Conservation (phyloP, 2,329 filamentous ascomycete species). For the Pezicula neosporulosa region DNA sequence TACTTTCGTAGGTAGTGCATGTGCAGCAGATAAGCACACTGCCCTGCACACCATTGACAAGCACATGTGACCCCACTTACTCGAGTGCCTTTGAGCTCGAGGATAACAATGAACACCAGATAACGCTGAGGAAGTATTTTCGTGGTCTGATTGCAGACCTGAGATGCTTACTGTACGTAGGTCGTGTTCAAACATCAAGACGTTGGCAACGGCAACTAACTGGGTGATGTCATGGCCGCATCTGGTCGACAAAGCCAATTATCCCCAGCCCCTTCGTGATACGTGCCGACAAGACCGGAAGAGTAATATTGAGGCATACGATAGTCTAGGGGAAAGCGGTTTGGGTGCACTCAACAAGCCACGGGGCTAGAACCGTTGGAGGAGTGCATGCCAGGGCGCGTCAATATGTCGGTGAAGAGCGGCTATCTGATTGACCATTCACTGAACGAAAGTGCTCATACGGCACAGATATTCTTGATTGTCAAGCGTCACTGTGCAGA, state of each 20-base stretch:
- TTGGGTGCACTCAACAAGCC: not conserved
- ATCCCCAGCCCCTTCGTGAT: not conserved
- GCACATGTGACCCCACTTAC: too few relatives aligned
- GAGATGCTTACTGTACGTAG: too few relatives aligned
- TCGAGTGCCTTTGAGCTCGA: too few relatives aligned
- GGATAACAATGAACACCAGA: too few relatives aligned
- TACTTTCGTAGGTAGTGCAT: not conserved
- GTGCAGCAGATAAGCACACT: not conserved
- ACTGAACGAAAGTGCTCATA: not conserved
- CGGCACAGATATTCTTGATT: not conserved
- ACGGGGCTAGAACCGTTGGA: not conserved
- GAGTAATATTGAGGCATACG: slow-evolving; percentile 4
- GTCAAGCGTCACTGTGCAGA: slow-evolving; percentile 8
- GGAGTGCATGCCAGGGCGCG: slow-evolving; percentile 3
- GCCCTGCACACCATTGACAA: too few relatives aligned
- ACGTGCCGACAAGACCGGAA: not conserved
- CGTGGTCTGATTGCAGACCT: too few relatives aligned
- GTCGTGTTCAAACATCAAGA: too few relatives aligned
- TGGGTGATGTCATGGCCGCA: not conserved
- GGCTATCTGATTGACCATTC: slow-evolving; percentile 1
- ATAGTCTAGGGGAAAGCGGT: not conserved
- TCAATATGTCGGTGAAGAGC: slow-evolving; percentile 31
- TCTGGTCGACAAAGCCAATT: not conserved
- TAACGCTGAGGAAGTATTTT: too few relatives aligned
- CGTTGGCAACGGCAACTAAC: not conserved